phyloP scores from a whole-genome alignment of 805 yeast genomes.

The Candida methanosorbosa region DNA sequence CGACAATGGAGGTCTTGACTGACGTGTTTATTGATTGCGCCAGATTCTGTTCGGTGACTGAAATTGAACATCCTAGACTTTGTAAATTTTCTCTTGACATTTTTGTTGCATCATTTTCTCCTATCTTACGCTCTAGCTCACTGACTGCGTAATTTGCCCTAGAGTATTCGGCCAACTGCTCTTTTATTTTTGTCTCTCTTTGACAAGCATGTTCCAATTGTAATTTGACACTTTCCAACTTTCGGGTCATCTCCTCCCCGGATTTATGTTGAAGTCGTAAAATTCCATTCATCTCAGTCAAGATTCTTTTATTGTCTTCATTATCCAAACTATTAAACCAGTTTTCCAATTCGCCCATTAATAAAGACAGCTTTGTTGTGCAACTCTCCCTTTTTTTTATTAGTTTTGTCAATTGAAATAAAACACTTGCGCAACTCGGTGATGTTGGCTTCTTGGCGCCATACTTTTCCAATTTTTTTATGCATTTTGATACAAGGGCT shows the following conservation, averaged over 20 bases:
- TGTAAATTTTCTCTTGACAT: no score
- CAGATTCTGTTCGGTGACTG: no score
- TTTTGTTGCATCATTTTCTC: no score
- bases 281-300: conserved; percentile 20
- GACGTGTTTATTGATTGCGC: no score
- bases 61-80: no score
- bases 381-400: conserved; percentile 25
- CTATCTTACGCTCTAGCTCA: no score
- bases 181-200: no score
- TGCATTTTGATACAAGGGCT: neutral
- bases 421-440: conserved; percentile 22
- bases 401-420: conserved; percentile 25
- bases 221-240: conserved; percentile 32
- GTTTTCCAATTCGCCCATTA: conserved; percentile 25
- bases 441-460: conserved; percentile 18
- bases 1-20: no score
- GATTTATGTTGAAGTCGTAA: conserved; percentile 2
- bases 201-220: conserved; percentile 38
- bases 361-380: no score
- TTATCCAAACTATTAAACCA: conserved; percentile 35
- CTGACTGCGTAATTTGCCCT: no score
- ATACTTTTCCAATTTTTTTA: conserved; percentile 9
- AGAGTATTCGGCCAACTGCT: no score
- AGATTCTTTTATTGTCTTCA: conserved; percentile 28
- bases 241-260: conserved; percentile 29